Base-by-base conservation (phyloP, 768 basidiomycete species). In the Lactifluus echinatus region DNA sequence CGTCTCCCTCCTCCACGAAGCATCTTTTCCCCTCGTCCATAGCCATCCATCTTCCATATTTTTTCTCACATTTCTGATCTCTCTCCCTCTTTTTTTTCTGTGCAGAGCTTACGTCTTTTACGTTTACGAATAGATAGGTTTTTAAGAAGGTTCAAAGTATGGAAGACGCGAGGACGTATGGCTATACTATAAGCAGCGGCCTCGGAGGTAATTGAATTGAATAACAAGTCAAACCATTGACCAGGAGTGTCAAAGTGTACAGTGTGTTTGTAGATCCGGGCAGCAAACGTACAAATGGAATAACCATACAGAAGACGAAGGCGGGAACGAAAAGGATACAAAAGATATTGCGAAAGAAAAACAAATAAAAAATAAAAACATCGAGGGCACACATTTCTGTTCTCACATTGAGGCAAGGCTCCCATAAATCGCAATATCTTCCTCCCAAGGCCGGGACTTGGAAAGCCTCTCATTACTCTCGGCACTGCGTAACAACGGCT, bases 401-500 rank as follows among this genome's bases (percentile, higher is more conserved):
- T 3, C 15, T n/a, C 45, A 57, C 51, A 37, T 45, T 29, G 46
- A 46, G 7, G 56, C 44, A 28, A 56, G 50, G 12, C 62, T 55
- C 45, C 65, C 61, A 44, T 60, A 68, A 53, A 63, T 54, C 28
- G 59, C 61, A 45, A 46, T 51, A 21, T 61, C 62, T 46, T 65
- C 64, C 49, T 65, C 61, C 59, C 53, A 59, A 24, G 42, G 14
- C 17, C 50, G 24, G n/a, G n/a, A n/a, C 19, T 33, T 31, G 26
- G 23, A 8, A 29, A 12, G 28, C 49, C 26, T 46, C 50, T 58
- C 59, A 53, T 19, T 29, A 10, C 48, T 43, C 49, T 37, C 50
- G 31, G 26, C 7, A 24, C 57, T 52, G 28, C 71, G 63, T 68
- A 66, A 60, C 64, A 66, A 15, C 66, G 69, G 50, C 71, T 70